Conservation (phyloP, 2,329 filamentous ascomycete species). For the Colletotrichum chlorophyti region DNA sequence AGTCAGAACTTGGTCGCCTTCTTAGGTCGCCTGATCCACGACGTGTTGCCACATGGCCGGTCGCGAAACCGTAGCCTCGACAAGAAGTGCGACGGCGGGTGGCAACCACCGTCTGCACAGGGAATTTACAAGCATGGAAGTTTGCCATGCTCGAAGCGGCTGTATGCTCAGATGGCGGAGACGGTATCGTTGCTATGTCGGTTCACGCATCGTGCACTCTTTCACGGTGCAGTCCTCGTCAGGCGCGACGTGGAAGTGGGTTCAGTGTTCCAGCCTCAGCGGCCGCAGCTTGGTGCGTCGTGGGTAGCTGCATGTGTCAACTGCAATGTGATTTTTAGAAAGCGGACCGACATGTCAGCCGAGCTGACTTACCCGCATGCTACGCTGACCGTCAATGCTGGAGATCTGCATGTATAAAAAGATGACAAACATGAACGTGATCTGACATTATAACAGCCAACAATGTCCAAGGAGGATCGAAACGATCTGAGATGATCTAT, state of each 20-base stretch:
- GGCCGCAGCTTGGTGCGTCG: conserved; percentile 1
- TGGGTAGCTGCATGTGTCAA: conserved; percentile 24
- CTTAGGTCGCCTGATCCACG: not conserved
- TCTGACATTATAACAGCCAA: not conserved
- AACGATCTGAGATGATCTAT: not conserved
- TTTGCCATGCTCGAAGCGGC: too few relatives aligned
- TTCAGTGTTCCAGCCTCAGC: not conserved
- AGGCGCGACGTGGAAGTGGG: too few relatives aligned
- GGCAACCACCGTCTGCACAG: too few relatives aligned
- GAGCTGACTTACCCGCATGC: not conserved
- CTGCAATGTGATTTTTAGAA: conserved; percentile 1
- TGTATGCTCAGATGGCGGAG: too few relatives aligned
- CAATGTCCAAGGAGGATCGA: not conserved
- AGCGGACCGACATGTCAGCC: not conserved
- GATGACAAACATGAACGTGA: not conserved
- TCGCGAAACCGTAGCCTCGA: too few relatives aligned
- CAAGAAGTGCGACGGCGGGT: too few relatives aligned
- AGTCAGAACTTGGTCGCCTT: too few relatives aligned
- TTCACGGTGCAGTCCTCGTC: too few relatives aligned
- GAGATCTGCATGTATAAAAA: not conserved
- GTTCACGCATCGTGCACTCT: too few relatives aligned
- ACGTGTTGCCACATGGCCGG: conserved; percentile 10
- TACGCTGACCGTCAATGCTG: not conserved
- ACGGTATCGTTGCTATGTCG: too few relatives aligned
- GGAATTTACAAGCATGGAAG: too few relatives aligned